Conservation (phyloP, 768 basidiomycete species). For the Leccinum sublutescens region DNA sequence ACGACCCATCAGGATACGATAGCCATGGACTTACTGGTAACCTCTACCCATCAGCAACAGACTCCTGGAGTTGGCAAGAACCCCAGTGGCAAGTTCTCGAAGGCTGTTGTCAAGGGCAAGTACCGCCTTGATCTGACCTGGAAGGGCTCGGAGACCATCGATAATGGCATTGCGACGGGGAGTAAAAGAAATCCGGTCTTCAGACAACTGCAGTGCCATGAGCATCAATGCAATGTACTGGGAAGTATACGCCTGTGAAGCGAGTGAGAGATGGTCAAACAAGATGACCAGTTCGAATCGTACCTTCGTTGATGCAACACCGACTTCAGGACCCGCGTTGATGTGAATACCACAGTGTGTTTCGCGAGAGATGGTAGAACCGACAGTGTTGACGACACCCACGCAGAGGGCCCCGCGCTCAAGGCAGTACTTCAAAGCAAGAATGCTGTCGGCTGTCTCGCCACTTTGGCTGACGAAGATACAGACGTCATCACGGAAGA, state of each 20-base stretch:
- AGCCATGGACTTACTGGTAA: slow-evolving; percentile 70
- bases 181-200: slow-evolving; percentile 92
- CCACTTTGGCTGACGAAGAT: slow-evolving; percentile 97
- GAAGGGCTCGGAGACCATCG: slow-evolving; percentile 86
- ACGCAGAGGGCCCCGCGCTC: slow-evolving; percentile 96
- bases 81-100: slow-evolving; percentile 80
- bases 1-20: not conserved
- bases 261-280: not conserved
- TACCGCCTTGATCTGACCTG: slow-evolving; percentile 83
- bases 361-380: slow-evolving; percentile 95
- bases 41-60: slow-evolving; percentile 96
- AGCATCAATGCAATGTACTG: slow-evolving; percentile 98
- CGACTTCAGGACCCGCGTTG: slow-evolving; percentile 98
- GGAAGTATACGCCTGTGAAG: slow-evolving; percentile 85
- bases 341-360: slow-evolving; percentile 99
- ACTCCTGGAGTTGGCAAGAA: slow-evolving; percentile 75
- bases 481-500: slow-evolving; percentile 98
- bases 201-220: slow-evolving; percentile 98
- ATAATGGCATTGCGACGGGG: slow-evolving; percentile 93
- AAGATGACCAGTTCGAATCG: not conserved
- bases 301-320: slow-evolving; percentile 98
- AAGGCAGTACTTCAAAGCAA: slow-evolving; percentile 93
- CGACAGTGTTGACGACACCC: slow-evolving; percentile 98
- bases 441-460: slow-evolving; percentile 97
- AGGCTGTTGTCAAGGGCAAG: slow-evolving; percentile 74